phyloP scores from a whole-genome alignment of 371 early-diverging fungal species.

The Circinella minor region DNA sequence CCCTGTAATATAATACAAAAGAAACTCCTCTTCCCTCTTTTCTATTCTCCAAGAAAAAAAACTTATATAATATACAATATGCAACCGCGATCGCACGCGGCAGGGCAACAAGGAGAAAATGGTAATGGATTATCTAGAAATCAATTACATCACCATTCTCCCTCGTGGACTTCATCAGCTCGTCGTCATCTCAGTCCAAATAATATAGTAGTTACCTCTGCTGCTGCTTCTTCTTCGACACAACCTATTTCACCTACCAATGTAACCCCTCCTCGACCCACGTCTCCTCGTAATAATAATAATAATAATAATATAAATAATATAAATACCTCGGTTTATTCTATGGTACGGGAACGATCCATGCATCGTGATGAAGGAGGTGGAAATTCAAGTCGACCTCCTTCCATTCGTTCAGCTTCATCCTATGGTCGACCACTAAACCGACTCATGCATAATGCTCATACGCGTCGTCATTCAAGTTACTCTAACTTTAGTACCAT shows the following conservation, averaged over 20 bases:
- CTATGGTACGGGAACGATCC: slow-evolving; percentile 41
- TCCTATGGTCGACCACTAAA: slow-evolving; percentile 39
- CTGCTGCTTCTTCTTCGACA: not conserved
- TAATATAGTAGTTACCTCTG: not conserved
- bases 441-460: slow-evolving; percentile 34
- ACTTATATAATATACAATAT: not conserved
- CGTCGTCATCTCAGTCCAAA: slow-evolving; percentile 17
- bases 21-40: not conserved
- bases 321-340: slow-evolving; percentile 8
- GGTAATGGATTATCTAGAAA: slow-evolving; percentile 1
- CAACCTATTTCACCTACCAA: not conserved
- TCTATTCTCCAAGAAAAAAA: no score
- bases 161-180: slow-evolving; percentile 2
- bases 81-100: slow-evolving; percentile 18
- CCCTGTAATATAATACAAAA: no score
- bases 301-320: no score
- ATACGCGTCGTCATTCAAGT: slow-evolving; percentile 54
- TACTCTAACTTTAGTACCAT: slow-evolving; percentile 65
- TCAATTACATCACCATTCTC: not conserved
- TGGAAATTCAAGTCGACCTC: slow-evolving; percentile 32
- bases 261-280: slow-evolving; percentile 3
- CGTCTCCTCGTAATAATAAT: slow-evolving; percentile 12
- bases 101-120: slow-evolving; percentile 8
- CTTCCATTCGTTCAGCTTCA: slow-evolving; percentile 49
- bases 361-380: slow-evolving; percentile 39